A percentile compares a stretch with the other conserved stretches of the same genome.
These are phyloP conservation scores for Suhomyces tanzawaensis DNA, from an alignment of 805 yeast genomes.

Conservation along the genomic window DNA sequence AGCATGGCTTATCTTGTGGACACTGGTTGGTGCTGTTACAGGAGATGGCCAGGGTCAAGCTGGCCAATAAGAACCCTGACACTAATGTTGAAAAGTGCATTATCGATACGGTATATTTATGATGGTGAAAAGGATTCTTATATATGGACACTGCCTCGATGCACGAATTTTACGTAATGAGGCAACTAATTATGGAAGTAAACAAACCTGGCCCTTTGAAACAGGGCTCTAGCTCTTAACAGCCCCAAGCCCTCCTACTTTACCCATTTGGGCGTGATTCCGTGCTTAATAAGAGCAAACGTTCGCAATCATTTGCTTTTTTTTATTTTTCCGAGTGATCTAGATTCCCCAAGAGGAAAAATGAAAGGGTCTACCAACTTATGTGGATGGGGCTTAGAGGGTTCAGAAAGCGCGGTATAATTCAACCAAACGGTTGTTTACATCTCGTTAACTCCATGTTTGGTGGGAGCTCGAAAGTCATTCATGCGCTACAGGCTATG, in stretches of 20 bases:
- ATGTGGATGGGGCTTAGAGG: no score
- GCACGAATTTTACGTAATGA: no score
- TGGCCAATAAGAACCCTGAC: constrained; percentile 3
- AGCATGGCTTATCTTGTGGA: constrained; percentile 82
- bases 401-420: no score
- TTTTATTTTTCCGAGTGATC: neutral
- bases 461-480: no score
- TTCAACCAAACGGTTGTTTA: no score
- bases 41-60: constrained; percentile 10
- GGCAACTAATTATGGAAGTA: neutral
- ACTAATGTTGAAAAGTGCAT: constrained; percentile 1
- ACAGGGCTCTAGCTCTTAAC: neutral
- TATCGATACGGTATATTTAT: neutral
- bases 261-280: neutral
- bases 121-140: no score
- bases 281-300: neutral
- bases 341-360: no score
- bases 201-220: neutral
- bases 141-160: neutral
- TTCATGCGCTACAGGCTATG: no score
- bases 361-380: no score
- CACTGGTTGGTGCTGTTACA: constrained; percentile 61
- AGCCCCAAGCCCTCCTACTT: neutral
- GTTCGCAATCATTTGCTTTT: neutral
- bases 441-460: no score